Evolutionary conservation across 148 eudicot genomes (phyloP).

Genomic region (Dianthus caryophyllus): DNA sequence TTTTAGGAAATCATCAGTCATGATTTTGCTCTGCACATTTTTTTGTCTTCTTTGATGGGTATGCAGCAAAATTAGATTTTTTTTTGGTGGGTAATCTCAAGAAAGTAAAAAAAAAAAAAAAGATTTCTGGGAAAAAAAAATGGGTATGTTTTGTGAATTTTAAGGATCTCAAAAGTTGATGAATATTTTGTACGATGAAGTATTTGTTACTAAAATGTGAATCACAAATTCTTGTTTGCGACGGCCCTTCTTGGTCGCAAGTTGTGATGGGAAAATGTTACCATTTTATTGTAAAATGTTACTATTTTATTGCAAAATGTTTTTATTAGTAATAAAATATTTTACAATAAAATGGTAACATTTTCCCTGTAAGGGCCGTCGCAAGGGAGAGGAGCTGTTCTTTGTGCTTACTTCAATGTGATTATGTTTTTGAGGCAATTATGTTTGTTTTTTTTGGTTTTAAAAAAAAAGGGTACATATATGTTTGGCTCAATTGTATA

Average conservation of each 20-base stretch:
- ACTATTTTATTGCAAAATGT: too few relatives aligned
- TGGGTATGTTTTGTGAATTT: constrained; percentile 3
- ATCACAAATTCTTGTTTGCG: too few relatives aligned
- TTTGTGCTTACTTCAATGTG: background rate
- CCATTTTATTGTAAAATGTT: too few relatives aligned
- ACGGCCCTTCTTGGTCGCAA: too few relatives aligned
- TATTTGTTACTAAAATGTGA: too few relatives aligned
- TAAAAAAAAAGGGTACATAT: too few relatives aligned
- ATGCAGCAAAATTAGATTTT: constrained; percentile 6
- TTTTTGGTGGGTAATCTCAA: background rate
- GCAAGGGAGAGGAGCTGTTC: too few relatives aligned
- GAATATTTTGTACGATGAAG: too few relatives aligned
- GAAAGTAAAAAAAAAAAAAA: background rate
- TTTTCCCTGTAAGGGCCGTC: too few relatives aligned
- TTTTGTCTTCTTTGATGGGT: constrained; percentile 14
- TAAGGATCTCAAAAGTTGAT: constrained; percentile 1
- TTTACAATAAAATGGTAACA: too few relatives aligned
- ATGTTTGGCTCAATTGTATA: constrained; percentile 7
- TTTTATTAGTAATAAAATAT: too few relatives aligned
- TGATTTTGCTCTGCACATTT: background rate
- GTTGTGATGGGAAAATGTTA: too few relatives aligned
- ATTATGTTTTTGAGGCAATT: constrained; percentile 18
- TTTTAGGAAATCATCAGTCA: background rate
- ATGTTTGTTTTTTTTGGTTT: constrained; percentile 6
- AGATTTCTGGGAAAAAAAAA: background rate